Percentiles rank a stretch among this genome's conserved stretches.
Evolutionary conservation across 345 rosid genomes (phyloP).

Genomic region (Gynandropsis gynandra): DNA sequence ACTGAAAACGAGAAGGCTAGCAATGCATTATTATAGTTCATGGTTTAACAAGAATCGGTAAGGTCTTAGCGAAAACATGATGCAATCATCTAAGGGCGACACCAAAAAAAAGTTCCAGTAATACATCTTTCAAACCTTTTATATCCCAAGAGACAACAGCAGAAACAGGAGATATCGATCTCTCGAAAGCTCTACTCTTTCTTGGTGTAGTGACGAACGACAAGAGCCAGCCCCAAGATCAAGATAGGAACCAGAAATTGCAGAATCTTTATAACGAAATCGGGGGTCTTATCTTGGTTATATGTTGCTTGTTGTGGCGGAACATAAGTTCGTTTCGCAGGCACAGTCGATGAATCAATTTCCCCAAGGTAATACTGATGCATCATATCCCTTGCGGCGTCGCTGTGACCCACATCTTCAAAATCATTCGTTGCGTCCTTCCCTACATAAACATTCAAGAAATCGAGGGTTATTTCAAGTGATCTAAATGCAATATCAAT

Average conservation of each 20-base stretch:
- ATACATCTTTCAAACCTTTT: too few species aligned
- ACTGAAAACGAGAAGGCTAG: neutral
- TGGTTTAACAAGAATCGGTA: constrained; percentile 14
- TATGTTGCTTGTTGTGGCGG: constrained; percentile 42
- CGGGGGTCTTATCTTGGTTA: constrained; percentile 55
- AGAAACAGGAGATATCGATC: constrained; percentile 7
- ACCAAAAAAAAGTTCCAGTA: constrained; percentile 10
- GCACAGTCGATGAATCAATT: constrained; percentile 55
- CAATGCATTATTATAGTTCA: constrained; percentile 17
- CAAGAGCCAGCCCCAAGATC: constrained; percentile 74
- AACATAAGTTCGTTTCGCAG: constrained; percentile 41
- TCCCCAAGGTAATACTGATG: constrained; percentile 64
- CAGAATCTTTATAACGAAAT: constrained; percentile 64
- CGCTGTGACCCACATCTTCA: constrained; percentile 97
- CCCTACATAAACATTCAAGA: constrained; percentile 36
- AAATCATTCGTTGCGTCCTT: constrained; percentile 90
- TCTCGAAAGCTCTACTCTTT: constrained; percentile 46
- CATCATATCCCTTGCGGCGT: constrained; percentile 78
- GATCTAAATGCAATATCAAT: neutral
- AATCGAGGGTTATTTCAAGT: neutral
- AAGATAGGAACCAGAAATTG: constrained; percentile 84
- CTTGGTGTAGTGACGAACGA: constrained; percentile 70
- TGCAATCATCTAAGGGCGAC: constrained; percentile 16
- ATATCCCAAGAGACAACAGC: constrained; percentile 4
- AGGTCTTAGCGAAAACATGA: constrained; percentile 5